Evolutionary conservation across 768 basidiomycete species (phyloP).

Genomic region (Phaeotremella skinneri): DNA sequence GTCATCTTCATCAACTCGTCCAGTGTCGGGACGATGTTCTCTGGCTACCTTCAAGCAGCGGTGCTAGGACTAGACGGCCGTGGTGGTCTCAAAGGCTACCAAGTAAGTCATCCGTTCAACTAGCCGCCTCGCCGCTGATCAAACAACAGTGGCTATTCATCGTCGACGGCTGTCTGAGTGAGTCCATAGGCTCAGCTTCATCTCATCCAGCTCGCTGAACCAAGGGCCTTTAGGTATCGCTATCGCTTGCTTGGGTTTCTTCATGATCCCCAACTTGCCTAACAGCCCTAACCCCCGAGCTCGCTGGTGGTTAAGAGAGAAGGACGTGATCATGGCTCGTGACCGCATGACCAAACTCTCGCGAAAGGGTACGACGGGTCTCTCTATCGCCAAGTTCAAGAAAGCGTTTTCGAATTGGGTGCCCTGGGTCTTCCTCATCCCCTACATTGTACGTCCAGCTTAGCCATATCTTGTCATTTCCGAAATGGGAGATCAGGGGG

Average conservation of each 20-base stretch:
- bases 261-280: constrained; percentile 29
- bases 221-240: no score
- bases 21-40: constrained; percentile 3
- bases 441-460: no score
- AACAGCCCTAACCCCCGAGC: constrained; percentile 15
- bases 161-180: constrained; percentile 19
- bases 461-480: no score
- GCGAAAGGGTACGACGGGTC: constrained; percentile 20
- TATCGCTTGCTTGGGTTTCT: constrained; percentile 28
- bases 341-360: constrained; percentile 13
- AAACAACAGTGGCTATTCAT: constrained; percentile 10
- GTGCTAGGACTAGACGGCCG: background rate
- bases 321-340: constrained; percentile 23
- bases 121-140: background rate
- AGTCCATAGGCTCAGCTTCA: no score
- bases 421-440: constrained; percentile 24
- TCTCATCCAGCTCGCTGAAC: no score
- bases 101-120: background rate
- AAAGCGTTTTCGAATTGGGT: constrained; percentile 22
- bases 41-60: constrained; percentile 9
- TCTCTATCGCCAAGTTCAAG: constrained; percentile 27
- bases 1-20: background rate
- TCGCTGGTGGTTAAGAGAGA: constrained; percentile 19
- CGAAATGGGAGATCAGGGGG: no score
- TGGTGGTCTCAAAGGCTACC: background rate